Conservation (phyloP, 2,329 filamentous ascomycete genomes). For the Aspergillus fischeri region DNA sequence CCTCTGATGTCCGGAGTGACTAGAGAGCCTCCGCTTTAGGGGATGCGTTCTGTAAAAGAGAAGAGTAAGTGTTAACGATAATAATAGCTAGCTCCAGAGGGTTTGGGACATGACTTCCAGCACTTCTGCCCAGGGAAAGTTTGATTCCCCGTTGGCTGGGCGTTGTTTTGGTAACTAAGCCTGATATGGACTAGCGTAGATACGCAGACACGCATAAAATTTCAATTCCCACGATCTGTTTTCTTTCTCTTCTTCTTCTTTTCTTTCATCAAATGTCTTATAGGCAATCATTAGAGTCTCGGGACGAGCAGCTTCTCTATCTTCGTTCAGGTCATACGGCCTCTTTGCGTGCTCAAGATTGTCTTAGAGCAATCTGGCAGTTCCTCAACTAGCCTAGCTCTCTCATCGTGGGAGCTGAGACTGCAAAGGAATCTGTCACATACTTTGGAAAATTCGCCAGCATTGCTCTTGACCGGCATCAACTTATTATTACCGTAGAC, state of each 20-base stretch:
- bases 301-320: conserved; percentile 77
- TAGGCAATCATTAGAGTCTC: conserved; percentile 99
- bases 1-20: neutral
- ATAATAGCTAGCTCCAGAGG: neutral
- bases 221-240: conserved; percentile 23
- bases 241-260: conserved; percentile 44
- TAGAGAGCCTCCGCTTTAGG: neutral
- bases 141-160: conserved; percentile 2
- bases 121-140: neutral
- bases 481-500: conserved; percentile 2
- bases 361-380: conserved; percentile 76
- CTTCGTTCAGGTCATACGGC: conserved; percentile 83
- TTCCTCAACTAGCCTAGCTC: conserved; percentile 68
- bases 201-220: conserved; percentile 24
- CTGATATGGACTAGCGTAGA: conserved; percentile 27
- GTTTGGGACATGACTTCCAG: neutral
- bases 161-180: neutral
- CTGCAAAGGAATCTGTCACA: conserved; percentile 46
- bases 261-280: conserved; percentile 53
- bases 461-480: neutral
- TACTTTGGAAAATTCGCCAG: neutral
- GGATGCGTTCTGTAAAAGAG: neutral
- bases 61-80: neutral
- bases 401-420: conserved; percentile 53
- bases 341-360: conserved; percentile 96